phyloP scores from a whole-genome alignment of 163 green algal genomes.

The Prototheca wickerhamii region DNA sequence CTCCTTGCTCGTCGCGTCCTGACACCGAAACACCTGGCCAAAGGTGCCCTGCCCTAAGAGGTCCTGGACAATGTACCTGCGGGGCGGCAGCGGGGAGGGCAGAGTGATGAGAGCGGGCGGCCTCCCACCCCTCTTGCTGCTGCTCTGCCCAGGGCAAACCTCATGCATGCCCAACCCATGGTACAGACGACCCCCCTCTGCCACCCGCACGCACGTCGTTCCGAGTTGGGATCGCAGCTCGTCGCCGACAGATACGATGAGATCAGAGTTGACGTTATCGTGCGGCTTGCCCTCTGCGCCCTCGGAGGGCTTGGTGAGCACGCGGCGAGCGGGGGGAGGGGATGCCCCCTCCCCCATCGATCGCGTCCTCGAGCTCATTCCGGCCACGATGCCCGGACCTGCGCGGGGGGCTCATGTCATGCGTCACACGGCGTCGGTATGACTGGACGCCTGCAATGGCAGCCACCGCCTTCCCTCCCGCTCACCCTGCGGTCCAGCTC shows the following conservation, averaged over 20 bases:
- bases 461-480: too few relatives aligned
- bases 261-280: constrained; percentile 86
- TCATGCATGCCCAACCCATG: not conserved
- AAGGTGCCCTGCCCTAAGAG: constrained; percentile 93
- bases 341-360: too few relatives aligned
- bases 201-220: not conserved
- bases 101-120: too few relatives aligned
- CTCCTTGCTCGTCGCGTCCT: constrained; percentile 38
- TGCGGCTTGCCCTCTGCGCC: constrained; percentile 21
- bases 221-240: constrained; percentile 34
- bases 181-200: not conserved
- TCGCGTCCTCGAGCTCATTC: not conserved
- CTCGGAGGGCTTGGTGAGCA: constrained; percentile 69
- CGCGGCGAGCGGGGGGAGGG: constrained; percentile 20
- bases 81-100: not conserved
- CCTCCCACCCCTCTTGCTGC: too few relatives aligned
- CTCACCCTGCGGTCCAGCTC: too few relatives aligned
- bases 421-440: too few relatives aligned
- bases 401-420: too few relatives aligned
- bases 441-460: too few relatives aligned
- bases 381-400: too few relatives aligned
- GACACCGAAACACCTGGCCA: constrained; percentile 86
- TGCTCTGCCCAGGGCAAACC: not conserved
- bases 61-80: constrained; percentile 67
- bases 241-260: constrained; percentile 75